Percentiles rank a stretch among this genome's conserved stretches.
Evolutionary conservation across 164 flowering plant species (phyloP).

Genomic region (Nymphaea colorata): DNA sequence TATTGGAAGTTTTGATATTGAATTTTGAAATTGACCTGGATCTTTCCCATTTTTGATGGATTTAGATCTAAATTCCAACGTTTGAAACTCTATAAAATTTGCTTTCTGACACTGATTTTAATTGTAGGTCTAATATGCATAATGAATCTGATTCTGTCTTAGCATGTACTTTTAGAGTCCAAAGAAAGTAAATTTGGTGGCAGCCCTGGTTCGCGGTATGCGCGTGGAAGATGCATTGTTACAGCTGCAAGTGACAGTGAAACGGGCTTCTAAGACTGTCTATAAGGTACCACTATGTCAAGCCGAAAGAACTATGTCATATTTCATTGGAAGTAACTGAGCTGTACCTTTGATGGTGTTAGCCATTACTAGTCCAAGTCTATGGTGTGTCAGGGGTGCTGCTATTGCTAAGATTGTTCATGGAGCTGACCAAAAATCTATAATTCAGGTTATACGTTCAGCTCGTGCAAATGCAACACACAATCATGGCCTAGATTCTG

Average conservation of each 20-base stretch:
- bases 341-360: no score
- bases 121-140: neutral
- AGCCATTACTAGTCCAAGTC: no score
- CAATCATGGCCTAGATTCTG: slow-evolving; percentile 80
- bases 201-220: slow-evolving; percentile 95
- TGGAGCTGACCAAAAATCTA: neutral
- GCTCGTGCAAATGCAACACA: slow-evolving; percentile 97
- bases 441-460: slow-evolving; percentile 78
- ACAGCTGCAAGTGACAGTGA: slow-evolving; percentile 86
- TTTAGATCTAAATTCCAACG: no score
- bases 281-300: slow-evolving; percentile 48
- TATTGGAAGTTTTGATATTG: no score
- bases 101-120: no score
- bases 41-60: no score
- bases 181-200: slow-evolving; percentile 92
- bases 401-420: no score
- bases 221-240: slow-evolving; percentile 94
- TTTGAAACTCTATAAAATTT: no score
- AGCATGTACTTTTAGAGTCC: slow-evolving; percentile 50
- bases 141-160: neutral
- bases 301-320: neutral
- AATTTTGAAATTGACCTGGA: no score
- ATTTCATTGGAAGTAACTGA: neutral
- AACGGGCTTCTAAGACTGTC: slow-evolving; percentile 84
- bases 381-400: no score